Percentiles rank a stretch among this genome's conserved stretches.
Conservation (phyloP, 2,329 filamentous ascomycete genomes). For the Xylariales sp. region DNA sequence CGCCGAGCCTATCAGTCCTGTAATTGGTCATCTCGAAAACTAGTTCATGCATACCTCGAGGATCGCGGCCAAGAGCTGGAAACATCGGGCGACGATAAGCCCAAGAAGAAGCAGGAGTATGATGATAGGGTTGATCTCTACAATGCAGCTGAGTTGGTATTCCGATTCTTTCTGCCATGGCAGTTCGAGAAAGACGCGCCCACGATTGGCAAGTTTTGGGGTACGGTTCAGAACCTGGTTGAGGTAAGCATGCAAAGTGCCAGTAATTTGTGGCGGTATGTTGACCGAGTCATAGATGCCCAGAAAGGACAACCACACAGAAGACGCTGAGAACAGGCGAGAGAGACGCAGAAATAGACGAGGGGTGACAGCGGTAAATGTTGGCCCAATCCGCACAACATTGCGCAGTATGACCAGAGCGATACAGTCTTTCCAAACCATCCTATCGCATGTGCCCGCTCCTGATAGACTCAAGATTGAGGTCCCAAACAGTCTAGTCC, state of each 20-base stretch:
- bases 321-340: no score
- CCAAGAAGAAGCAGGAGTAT: slow-evolving; percentile 6
- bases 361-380: no score
- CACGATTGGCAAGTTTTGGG: slow-evolving; percentile 20
- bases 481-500: slow-evolving; percentile 32
- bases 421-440: slow-evolving; percentile 15
- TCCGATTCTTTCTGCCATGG: slow-evolving; percentile 18
- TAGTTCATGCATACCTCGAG: slow-evolving; percentile 14
- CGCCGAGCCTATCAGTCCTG: slow-evolving; percentile 15
- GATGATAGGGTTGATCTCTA: slow-evolving; percentile 18
- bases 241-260: no score
- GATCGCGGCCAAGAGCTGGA: slow-evolving; percentile 5
- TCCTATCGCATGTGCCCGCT: slow-evolving; percentile 16
- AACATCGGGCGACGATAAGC: slow-evolving; percentile 1
- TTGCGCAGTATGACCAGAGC: slow-evolving; percentile 13
- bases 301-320: no score
- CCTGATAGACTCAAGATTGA: slow-evolving; percentile 25
- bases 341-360: no score
- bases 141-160: slow-evolving; percentile 18
- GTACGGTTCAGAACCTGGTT: slow-evolving; percentile 16
- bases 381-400: no score
- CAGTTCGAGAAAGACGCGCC: slow-evolving; percentile 9
- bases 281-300: no score
- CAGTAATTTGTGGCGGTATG: no score
- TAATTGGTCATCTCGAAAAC: slow-evolving; percentile 11